phyloP scores from a whole-genome alignment of 176 grass and related monocot genomes.

The Zoysia japonica region DNA sequence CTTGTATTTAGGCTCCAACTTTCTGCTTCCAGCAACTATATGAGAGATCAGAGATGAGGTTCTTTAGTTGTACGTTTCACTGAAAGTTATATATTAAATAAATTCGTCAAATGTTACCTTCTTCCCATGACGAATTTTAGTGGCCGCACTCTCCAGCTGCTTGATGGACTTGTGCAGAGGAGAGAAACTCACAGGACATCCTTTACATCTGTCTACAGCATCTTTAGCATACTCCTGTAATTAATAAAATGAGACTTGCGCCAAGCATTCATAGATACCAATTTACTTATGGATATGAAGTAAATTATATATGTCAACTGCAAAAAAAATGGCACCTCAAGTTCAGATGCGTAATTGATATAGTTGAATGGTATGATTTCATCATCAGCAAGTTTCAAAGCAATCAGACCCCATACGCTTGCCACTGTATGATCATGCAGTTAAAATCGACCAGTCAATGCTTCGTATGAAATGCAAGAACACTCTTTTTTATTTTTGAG shows the following conservation, averaged over 20 bases:
- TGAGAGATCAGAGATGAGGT: slow-evolving; percentile 4
- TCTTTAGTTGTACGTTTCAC: background rate
- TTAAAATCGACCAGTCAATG: background rate
- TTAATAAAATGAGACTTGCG: slow-evolving; percentile 3
- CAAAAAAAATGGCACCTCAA: slow-evolving; percentile 48
- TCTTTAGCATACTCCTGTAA: slow-evolving; percentile 50
- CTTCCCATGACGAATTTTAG: slow-evolving; percentile 54
- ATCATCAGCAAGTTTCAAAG: slow-evolving; percentile 85
- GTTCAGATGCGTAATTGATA: slow-evolving; percentile 49
- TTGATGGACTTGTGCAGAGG: slow-evolving; percentile 73
- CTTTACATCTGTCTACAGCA: slow-evolving; percentile 44
- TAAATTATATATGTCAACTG: background rate
- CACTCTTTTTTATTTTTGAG: background rate
- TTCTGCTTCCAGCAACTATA: slow-evolving; percentile 58
- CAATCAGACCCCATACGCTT: slow-evolving; percentile 87
- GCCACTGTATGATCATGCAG: slow-evolving; percentile 49
- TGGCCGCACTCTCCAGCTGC: slow-evolving; percentile 60
- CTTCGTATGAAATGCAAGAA: background rate
- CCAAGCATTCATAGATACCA: slow-evolving; percentile 15
- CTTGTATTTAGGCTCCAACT: slow-evolving; percentile 40
- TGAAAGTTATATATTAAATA: background rate
- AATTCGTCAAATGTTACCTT: slow-evolving; percentile 37
- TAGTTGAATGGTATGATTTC: slow-evolving; percentile 89
- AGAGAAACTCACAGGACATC: slow-evolving; percentile 61
- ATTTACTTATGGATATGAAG: background rate